Evolutionary conservation across 163 green algal species (phyloP).

Genomic region (Coccomyxa subellipsoidea): DNA sequence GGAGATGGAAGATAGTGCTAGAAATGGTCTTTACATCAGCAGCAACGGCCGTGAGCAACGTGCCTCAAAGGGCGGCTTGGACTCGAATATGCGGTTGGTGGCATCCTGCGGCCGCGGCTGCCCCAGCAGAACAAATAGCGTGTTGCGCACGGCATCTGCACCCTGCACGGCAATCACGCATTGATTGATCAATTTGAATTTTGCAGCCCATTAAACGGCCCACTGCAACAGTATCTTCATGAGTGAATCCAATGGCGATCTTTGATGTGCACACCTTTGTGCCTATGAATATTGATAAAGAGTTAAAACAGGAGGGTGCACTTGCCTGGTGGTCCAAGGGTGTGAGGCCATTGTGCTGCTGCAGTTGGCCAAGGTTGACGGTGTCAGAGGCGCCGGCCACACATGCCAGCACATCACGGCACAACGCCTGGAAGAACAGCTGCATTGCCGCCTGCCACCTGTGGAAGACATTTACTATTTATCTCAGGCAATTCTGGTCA

Average conservation of each 20-base stretch:
- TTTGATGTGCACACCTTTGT: not conserved
- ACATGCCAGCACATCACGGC: not conserved
- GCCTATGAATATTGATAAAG: too few relatives aligned
- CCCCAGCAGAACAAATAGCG: not conserved
- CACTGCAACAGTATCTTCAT: not conserved
- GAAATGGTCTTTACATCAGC: too few relatives aligned
- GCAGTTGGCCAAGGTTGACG: not conserved
- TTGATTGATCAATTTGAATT: too few relatives aligned
- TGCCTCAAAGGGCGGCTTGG: not conserved
- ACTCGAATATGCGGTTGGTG: not conserved
- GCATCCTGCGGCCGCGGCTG: constrained; percentile 1
- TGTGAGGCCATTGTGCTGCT: not conserved
- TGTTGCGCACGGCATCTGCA: not conserved
- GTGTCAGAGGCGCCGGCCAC: not conserved
- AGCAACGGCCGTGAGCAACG: too few relatives aligned
- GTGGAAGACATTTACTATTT: not conserved
- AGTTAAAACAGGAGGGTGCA: not conserved
- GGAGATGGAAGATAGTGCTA: too few relatives aligned
- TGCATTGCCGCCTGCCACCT: not conserved
- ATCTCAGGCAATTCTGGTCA: too few relatives aligned
- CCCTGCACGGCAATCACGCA: too few relatives aligned
- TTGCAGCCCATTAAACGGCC: not conserved
- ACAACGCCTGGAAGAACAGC: not conserved
- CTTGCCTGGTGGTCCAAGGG: not conserved
- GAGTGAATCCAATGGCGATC: not conserved